These are phyloP conservation scores for Sistotremastrum niveocremeum DNA, from an alignment of 768 basidiomycete genomes.

Conservation along the genomic window DNA sequence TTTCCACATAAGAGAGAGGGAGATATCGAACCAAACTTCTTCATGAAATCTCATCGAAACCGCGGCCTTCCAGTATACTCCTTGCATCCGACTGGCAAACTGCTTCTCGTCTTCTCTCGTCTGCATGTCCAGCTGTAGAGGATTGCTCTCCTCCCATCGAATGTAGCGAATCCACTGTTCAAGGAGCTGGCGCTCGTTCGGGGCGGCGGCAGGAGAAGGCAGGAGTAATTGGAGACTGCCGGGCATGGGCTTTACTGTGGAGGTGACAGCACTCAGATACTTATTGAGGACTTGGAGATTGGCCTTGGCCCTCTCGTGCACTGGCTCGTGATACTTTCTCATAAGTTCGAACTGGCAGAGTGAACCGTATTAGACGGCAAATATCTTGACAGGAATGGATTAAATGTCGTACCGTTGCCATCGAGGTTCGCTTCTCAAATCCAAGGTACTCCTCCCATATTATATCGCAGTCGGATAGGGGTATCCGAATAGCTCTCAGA, in stretches of 20 bases:
- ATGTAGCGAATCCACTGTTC: slow-evolving; percentile 84
- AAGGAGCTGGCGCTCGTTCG: slow-evolving; percentile 60
- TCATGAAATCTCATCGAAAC: slow-evolving; percentile 89
- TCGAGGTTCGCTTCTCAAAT: slow-evolving; percentile 82
- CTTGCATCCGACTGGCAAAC: slow-evolving; percentile 51
- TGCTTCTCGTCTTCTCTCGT: slow-evolving; percentile 53
- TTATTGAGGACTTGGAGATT: slow-evolving; percentile 68
- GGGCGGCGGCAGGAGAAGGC: slow-evolving; percentile 51
- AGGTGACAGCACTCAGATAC: slow-evolving; percentile 44
- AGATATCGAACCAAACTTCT: slow-evolving; percentile 68
- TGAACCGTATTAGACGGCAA: slow-evolving; percentile 7
- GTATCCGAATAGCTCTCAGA: slow-evolving; percentile 88
- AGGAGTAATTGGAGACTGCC: slow-evolving; percentile 28
- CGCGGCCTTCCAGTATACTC: slow-evolving; percentile 80
- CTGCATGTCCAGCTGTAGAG: slow-evolving; percentile 48
- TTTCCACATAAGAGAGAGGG: too few species aligned
- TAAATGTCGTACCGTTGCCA: slow-evolving; percentile 48
- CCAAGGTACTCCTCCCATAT: slow-evolving; percentile 91
- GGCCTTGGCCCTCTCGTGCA: slow-evolving; percentile 90
- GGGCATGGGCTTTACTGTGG: slow-evolving; percentile 1
- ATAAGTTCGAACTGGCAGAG: slow-evolving; percentile 76
- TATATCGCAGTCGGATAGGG: slow-evolving; percentile 82
- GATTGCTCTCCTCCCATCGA: slow-evolving; percentile 93
- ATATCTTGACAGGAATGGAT: not conserved
- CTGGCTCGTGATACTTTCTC: slow-evolving; percentile 80